Evolutionary conservation across 768 basidiomycete genomes (phyloP).

Genomic region (Nidula microcarpa): DNA sequence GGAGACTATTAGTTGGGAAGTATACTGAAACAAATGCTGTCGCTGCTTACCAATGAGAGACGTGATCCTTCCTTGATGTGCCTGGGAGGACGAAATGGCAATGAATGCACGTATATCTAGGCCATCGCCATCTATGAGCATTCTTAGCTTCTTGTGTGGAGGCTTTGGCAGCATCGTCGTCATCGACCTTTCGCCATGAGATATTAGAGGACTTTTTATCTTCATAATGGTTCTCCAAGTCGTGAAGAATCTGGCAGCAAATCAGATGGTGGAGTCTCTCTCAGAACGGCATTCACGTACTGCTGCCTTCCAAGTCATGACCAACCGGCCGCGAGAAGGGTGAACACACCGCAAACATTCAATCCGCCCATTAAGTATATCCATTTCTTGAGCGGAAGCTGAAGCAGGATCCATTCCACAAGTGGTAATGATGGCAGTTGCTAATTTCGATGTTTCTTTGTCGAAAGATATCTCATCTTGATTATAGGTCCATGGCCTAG

Average conservation of each 20-base stretch:
- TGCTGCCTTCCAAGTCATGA: conserved; percentile 28
- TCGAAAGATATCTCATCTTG: conserved; percentile 18
- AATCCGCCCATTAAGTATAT: conserved; percentile 17
- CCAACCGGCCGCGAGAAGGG: conserved; percentile 10
- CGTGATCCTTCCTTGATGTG: no score
- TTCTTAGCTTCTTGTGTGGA: no score
- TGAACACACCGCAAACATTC: conserved; percentile 25
- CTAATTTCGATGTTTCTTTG: conserved; percentile 18
- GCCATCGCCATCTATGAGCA: no score
- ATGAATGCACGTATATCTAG: no score
- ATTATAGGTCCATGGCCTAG: conserved; percentile 17
- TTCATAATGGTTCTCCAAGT: conserved; percentile 18
- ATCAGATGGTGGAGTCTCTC: background rate
- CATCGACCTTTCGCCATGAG: no score
- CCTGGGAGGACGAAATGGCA: no score
- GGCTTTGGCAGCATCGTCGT: no score
- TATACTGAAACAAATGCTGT: no score
- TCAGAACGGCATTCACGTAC: conserved; percentile 11
- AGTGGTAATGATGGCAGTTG: conserved; percentile 14
- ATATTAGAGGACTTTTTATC: no score
- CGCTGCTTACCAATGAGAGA: no score
- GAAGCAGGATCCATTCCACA: conserved; percentile 23
- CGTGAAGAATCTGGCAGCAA: conserved; percentile 18
- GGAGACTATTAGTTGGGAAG: no score
- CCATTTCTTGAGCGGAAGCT: conserved; percentile 15